Evolutionary conservation across 768 basidiomycete species (phyloP).

Genomic region (Hebeloma cylindrosporum): DNA sequence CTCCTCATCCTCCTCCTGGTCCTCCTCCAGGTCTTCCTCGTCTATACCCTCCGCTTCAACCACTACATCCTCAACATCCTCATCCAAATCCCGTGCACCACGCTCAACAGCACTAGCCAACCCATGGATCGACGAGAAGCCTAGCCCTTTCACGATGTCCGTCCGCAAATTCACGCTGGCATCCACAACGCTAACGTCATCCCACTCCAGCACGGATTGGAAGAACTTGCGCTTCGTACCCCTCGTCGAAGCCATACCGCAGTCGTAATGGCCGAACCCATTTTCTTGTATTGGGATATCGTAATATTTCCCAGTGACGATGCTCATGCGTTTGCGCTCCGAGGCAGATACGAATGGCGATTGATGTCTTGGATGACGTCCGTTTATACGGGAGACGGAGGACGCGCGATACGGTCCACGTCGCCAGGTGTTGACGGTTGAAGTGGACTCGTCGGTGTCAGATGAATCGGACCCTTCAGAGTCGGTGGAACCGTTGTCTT

Average conservation of each 20-base stretch:
- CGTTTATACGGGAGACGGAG: constrained; percentile 14
- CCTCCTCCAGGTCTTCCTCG: constrained; percentile 16
- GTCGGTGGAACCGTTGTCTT: constrained; percentile 42
- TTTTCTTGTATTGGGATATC: constrained; percentile 48
- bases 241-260: constrained; percentile 29
- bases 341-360: constrained; percentile 19
- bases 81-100: constrained; percentile 18
- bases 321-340: constrained; percentile 63
- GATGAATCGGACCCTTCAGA: constrained; percentile 44
- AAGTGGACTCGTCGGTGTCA: constrained; percentile 44
- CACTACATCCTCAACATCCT: constrained; percentile 18
- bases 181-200: constrained; percentile 28
- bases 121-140: constrained; percentile 11
- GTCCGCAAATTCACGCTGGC: constrained; percentile 11
- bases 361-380: constrained; percentile 21
- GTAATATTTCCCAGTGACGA: constrained; percentile 59
- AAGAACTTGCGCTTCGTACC: constrained; percentile 57
- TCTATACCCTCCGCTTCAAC: constrained; percentile 18
- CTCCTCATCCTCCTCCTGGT: constrained; percentile 20
- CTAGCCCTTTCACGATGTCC: constrained; percentile 12
- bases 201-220: constrained; percentile 43
- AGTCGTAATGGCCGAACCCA: constrained; percentile 41
- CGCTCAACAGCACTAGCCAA: constrained; percentile 19
- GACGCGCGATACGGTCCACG: constrained; percentile 14
- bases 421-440: constrained; percentile 12